Evolutionary conservation across 2,329 filamentous ascomycete genomes (phyloP), one percentile per base, ranked within the genome.

Genomic region (Nigrospora sphaerica): DNA sequence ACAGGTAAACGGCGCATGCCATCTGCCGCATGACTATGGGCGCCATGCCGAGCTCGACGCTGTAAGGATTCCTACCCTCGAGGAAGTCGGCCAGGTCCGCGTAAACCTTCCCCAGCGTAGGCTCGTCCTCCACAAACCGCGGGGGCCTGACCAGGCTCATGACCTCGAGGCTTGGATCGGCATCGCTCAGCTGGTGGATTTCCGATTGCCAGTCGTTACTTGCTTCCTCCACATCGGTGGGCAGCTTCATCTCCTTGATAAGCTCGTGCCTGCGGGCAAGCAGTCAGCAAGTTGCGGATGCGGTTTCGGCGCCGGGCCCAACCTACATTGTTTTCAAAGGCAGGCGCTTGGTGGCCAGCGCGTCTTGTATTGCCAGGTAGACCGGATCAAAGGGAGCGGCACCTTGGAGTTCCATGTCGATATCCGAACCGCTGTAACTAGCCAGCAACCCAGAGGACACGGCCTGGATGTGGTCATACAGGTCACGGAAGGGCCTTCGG

Each of bases 1-100:
- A 62, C n/a, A 63, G 38, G 36, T 57, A 59, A 32, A 60, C 44
- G 46, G 62, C 59, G 45, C 56, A 61, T 14, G 56, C 51, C 32
- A 62, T 56, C 28, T 55, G 48, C 32, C 55, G 51, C 19, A 56
- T 43, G 16, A 55, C 43, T 13, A 46, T 42, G 16, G 38, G 43
- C 18, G 45, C 42, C 17, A 46, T 36, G 16, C 47, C 44, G 42
- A 48, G 38, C 19, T 47, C 48, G 31, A 32, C 32, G 32, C 42
- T 12, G 46, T 45, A 19, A 32, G 32, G 34, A 56, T 50, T 12
- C 19, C 38, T 44, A n/a, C 34, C 42, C 18, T 42, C 31, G n/a
- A 43, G 36, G 16, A 47, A 32, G 18, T 49, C 42, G 17, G 52
- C 39, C n/a, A 62, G 39, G 9, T 34, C 44, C 12, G 48, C 45